A percentile compares a stretch with the other conserved stretches of the same genome.
Evolutionary conservation across 352 stramenopile species (phyloP).

Genomic region (Globisporangium okanoganense): DNA sequence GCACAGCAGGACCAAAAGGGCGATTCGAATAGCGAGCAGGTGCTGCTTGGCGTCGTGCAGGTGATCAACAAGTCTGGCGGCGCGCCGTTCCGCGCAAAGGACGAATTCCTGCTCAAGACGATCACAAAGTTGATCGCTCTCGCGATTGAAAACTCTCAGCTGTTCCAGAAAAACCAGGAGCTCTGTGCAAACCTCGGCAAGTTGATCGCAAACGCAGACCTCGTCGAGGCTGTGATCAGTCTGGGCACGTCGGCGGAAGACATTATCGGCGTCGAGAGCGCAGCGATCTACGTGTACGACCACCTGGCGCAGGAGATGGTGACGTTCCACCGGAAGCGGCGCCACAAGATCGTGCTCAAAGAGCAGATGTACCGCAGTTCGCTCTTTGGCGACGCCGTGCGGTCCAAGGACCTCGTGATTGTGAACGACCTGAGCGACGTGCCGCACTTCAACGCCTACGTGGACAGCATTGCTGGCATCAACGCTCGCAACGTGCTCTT

Average conservation of each 20-base stretch:
- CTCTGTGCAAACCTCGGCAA: constrained; percentile 59
- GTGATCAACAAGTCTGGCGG: constrained; percentile 82
- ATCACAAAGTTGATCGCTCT: constrained; percentile 78
- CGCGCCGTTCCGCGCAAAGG: constrained; percentile 70
- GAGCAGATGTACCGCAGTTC: constrained; percentile 46
- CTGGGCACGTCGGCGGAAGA: constrained; percentile 53
- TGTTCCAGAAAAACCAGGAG: constrained; percentile 79
- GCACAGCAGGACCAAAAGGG: constrained; percentile 2
- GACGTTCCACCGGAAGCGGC: constrained; percentile 70
- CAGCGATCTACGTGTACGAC: constrained; percentile 60
- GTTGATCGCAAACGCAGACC: constrained; percentile 53
- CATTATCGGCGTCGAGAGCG: constrained; percentile 69
- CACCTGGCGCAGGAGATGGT: constrained; percentile 40
- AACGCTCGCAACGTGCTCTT: constrained; percentile 56
- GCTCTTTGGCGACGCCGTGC: constrained; percentile 49
- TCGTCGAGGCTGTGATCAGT: constrained; percentile 54
- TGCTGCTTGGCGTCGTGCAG: constrained; percentile 66
- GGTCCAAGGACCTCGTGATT: constrained; percentile 46
- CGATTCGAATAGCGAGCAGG: constrained; percentile 21
- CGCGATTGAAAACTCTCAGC: constrained; percentile 75
- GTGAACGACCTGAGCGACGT: constrained; percentile 46
- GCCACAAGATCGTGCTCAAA: constrained; percentile 51
- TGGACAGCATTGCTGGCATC: constrained; percentile 60
- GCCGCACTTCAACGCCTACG: constrained; percentile 53
- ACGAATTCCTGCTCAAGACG: constrained; percentile 70